Evolutionary conservation across 2,329 filamentous ascomycete species (phyloP).

Genomic region (Penicillium nordicum): DNA sequence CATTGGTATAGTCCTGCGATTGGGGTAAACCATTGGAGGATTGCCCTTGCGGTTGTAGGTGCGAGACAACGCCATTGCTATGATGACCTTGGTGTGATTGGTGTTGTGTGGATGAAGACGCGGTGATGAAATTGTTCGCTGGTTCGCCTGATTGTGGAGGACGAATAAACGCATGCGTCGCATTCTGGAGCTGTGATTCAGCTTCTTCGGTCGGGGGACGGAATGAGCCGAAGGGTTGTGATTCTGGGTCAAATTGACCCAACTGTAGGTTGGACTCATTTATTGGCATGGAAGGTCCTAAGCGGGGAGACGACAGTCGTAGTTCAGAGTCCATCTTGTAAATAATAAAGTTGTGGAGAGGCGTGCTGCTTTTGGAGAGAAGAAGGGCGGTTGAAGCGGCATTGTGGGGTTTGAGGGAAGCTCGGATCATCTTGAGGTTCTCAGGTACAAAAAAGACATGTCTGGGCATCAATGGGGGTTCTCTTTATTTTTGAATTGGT

Average conservation of each 20-base stretch:
- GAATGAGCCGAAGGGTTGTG: conserved; percentile 29
- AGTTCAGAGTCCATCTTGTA: conserved; percentile 28
- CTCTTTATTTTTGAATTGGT: neutral
- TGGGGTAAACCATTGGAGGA: neutral
- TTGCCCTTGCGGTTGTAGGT: neutral
- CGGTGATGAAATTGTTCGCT: conserved; percentile 14
- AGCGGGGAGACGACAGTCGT: conserved; percentile 19
- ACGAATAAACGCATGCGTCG: conserved; percentile 12
- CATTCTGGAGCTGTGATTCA: conserved; percentile 18
- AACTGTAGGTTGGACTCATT: conserved; percentile 20
- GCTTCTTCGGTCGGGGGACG: conserved; percentile 25
- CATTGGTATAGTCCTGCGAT: conserved; percentile 1
- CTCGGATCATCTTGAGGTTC: conserved; percentile 6
- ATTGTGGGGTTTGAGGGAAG: conserved; percentile 11
- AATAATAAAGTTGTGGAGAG: conserved; percentile 7
- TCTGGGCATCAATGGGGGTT: neutral
- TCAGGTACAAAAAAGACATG: neutral
- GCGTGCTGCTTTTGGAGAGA: conserved; percentile 32
- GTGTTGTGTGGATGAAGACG: neutral
- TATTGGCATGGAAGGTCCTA: conserved; percentile 17
- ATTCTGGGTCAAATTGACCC: conserved; percentile 20
- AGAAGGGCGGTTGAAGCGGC: conserved; percentile 28
- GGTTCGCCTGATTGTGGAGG: conserved; percentile 16
- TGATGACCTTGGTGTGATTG: neutral
- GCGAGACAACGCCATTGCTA: conserved; percentile 1